Percentiles rank a stretch among this genome's conserved stretches.
These are phyloP conservation scores for barley (Hordeum vulgare) DNA, from an alignment of 176 grass and related monocot genomes.

Conservation along the genomic window MorexV3_pseudomolecules_assembly NC_058522.1:526659117-526659616, in stretches of 20 bases:
- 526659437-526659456: conserved; percentile 50
- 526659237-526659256: conserved; percentile 56
- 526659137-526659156: no score
- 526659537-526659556: conserved; percentile 34
- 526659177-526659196: background rate
- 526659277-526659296: conserved; percentile 60
- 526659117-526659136: no score
- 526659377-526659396: background rate
- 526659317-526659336: conserved; percentile 31
- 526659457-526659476: conserved; percentile 34
- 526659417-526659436: conserved; percentile 37
- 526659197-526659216: conserved; percentile 23
- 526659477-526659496: conserved; percentile 57
- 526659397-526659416: conserved; percentile 32
- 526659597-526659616: conserved; percentile 48
- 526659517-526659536: conserved; percentile 35
- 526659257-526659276: conserved; percentile 42
- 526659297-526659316: conserved; percentile 44
- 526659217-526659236: conserved; percentile 52
- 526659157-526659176: background rate
- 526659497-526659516: conserved; percentile 44
- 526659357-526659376: conserved; percentile 1
- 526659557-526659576: conserved; percentile 40
- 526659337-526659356: conserved; percentile 25
- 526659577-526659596: conserved; percentile 60